Base-by-base conservation (phyloP, 306 rosid genomes). In the Sophora flavescens region DNA sequence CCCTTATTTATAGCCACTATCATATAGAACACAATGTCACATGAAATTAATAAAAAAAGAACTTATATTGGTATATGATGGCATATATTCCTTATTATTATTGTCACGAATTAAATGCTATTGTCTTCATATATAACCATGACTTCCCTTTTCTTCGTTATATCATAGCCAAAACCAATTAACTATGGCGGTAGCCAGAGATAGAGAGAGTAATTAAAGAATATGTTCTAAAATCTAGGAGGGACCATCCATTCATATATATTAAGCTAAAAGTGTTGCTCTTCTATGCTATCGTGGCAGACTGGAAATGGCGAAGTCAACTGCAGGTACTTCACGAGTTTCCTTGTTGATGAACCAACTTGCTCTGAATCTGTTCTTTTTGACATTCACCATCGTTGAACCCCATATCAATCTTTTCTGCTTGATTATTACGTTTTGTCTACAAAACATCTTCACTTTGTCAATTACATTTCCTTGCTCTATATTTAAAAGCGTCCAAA, bases 341-440 rank as follows among this genome's bases (percentile, higher is more conserved):
- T 9, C 6, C 74, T 48, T 53, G 45, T 65, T 78, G 70, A 74
- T 78, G 33, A 68, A 78, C 63, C 90, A 73, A 81, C 76, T 87
- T 60, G 84, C 77, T 52, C 30, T 62, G 84, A 81, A 78, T 87
- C 65, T n/a, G 78, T 86, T 87, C 84, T n/a, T n/a, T 50, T 65
- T 81, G 81, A 81, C 84, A 58, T 74, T 78, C 76, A 52, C 8
- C 67, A 22, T 44, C 44, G 53, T 61, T 6, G 17, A 61, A 16
- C 32, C 33, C 45, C 18, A 53, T 33, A 5, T 8, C 50, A 48
- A 47, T 26, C 56, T 51, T 47, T 62, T 56, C 35, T 15, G 7
- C 15, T n/a, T 39, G 67, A 66, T 66, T 70, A 15, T 38, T 50
- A 48, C 63, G 44, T 61, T n/a, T n/a, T 77, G 58, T 78, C 62